Evolutionary conservation across 179 eudicot species (phyloP), one percentile per base, ranked within the genome.

Genomic region (Beta lomatogona): DNA sequence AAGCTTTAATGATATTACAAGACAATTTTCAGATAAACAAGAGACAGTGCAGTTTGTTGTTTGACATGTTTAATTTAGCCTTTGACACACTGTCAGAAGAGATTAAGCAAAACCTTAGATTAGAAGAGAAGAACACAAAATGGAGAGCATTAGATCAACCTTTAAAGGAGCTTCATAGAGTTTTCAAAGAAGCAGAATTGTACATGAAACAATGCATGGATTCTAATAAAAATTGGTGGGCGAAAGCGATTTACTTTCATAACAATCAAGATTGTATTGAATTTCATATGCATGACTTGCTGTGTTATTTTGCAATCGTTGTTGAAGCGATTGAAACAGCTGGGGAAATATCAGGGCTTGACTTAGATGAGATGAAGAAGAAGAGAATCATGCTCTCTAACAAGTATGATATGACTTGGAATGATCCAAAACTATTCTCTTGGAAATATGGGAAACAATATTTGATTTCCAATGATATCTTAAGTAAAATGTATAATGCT

Each of bases 101-200:
- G 82, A 93, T 95, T 65, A 92, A 85, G 60, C 90, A 91, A 67
- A 87, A 88, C 85, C 86, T 93, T 79, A 91, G 60, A 77, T 81
- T 90, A 52, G 95, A 93, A 65, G 98, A 95, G 79, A 90, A 78
- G 74, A 85, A 82, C 79, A 87, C 89, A 31, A 95, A 93, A 86
- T 95, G 98, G 98, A 92, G 89, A 81, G 80, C 91, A 21, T 88
- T 93, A 7, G 97, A 92, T 60, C 89, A 88, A 22, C 98, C 98
- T 15, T 79, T 93, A 19, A 91, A 82, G 79, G 94, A 93, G 90
- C 95, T 95, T 60, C 85, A 86, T 72, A 84, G 91, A 81, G 85
- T 93, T 15, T 90, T 91, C 77, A 95, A 86, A 77, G 98, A 95
- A 83, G 98, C 92, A 6, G 98, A 95, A 60, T 58, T 79, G 5